These are phyloP conservation scores for Rhizophora apiculata DNA, from an alignment of 345 rosid species.

Conservation along the genomic window DNA sequence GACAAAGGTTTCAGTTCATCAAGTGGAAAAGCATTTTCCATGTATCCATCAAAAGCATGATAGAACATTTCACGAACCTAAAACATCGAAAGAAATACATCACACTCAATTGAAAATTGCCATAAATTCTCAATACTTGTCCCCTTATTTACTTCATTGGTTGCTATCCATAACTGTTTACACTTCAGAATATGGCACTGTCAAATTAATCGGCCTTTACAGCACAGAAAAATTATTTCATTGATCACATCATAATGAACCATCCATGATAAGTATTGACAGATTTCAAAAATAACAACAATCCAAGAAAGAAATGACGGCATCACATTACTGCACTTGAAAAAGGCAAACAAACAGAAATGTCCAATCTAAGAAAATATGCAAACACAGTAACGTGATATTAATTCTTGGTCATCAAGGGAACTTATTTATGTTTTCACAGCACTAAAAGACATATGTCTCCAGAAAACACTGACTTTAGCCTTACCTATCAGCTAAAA, in stretches of 20 bases:
- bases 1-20: conserved; percentile 90
- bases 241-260: background rate
- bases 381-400: too few relatives aligned
- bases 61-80: conserved; percentile 98
- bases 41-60: conserved; percentile 95
- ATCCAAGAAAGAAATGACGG: background rate
- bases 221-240: background rate
- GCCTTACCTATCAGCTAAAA: background rate
- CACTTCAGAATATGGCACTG: too few relatives aligned
- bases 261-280: background rate
- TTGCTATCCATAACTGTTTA: background rate
- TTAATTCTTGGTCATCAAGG: too few relatives aligned
- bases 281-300: background rate
- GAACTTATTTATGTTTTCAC: background rate
- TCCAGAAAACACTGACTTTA: background rate
- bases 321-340: background rate
- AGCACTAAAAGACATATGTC: background rate
- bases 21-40: conserved; percentile 91
- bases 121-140: background rate
- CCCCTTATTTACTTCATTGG: background rate
- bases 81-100: background rate
- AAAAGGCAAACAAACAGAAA: background rate
- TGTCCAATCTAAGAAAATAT: background rate
- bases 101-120: background rate
- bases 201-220: background rate